These are phyloP conservation scores for Phallus indusiatus DNA, from an alignment of 768 basidiomycete species.

Conservation along the genomic window DNA sequence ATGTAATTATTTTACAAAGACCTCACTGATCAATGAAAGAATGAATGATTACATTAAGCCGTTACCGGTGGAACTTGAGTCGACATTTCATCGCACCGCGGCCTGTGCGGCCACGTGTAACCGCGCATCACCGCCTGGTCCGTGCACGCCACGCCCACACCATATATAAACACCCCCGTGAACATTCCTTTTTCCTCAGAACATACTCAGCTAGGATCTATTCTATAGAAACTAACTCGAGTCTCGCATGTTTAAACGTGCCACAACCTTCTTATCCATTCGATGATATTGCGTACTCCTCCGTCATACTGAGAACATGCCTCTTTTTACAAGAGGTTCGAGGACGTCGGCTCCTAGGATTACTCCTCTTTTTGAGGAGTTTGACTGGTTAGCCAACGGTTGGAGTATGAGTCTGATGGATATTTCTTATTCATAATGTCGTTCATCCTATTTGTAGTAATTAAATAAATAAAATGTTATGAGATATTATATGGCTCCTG, in stretches of 20 bases:
- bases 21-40: too few species aligned
- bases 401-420: slow-evolving; percentile 6
- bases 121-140: neutral
- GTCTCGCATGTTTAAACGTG: slow-evolving; percentile 75
- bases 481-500: too few species aligned
- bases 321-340: slow-evolving; percentile 32
- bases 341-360: slow-evolving; percentile 35
- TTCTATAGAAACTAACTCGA: slow-evolving; percentile 72
- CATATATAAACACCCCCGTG: slow-evolving; percentile 22
- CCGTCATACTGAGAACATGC: slow-evolving; percentile 64
- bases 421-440: too few species aligned
- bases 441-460: too few species aligned
- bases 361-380: neutral
- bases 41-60: too few species aligned
- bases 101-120: too few species aligned
- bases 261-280: slow-evolving; percentile 61
- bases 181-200: slow-evolving; percentile 34
- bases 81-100: too few species aligned
- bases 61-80: too few species aligned
- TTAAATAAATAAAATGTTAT: too few species aligned
- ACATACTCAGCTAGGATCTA: slow-evolving; percentile 78
- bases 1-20: too few species aligned
- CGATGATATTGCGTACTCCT: slow-evolving; percentile 56
- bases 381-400: slow-evolving; percentile 6
- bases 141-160: slow-evolving; percentile 18